phyloP scores from a whole-genome alignment of 2,329 filamentous ascomycete genomes.

The Penicillium digitatum region DNA sequence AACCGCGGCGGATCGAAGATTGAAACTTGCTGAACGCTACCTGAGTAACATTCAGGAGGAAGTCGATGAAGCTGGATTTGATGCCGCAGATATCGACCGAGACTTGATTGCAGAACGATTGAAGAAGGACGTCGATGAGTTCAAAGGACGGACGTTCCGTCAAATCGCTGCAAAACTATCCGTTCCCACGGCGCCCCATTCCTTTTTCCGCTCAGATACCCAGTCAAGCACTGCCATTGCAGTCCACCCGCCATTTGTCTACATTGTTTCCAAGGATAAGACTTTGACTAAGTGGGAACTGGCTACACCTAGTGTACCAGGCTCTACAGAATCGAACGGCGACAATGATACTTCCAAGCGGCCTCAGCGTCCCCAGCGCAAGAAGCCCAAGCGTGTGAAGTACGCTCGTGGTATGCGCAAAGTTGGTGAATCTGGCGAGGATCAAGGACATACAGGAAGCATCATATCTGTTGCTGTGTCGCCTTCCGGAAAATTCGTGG shows the following conservation, averaged over 20 bases:
- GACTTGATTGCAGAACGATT: constrained; percentile 88
- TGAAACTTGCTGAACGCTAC: constrained; percentile 87
- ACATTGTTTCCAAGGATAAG: constrained; percentile 83
- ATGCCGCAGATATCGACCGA: constrained; percentile 87
- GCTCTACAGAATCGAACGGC: constrained; percentile 53
- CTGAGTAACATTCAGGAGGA: constrained; percentile 84
- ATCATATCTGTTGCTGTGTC: constrained; percentile 85
- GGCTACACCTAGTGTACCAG: constrained; percentile 45
- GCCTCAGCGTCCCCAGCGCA: constrained; percentile 46
- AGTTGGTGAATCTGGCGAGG: constrained; percentile 37
- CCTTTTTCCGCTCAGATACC: constrained; percentile 74
- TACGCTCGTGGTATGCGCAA: constrained; percentile 48
- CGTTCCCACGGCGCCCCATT: constrained; percentile 63
- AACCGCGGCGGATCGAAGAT: constrained; percentile 80
- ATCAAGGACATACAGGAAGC: constrained; percentile 70
- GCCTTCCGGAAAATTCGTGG: constrained; percentile 83
- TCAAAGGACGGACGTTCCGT: constrained; percentile 84
- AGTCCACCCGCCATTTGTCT: constrained; percentile 72
- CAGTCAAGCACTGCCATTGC: constrained; percentile 75
- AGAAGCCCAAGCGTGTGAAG: constrained; percentile 46
- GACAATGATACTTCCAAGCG: constrained; percentile 61
- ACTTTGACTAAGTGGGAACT: constrained; percentile 86
- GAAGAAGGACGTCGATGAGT: constrained; percentile 86
- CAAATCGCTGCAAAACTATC: constrained; percentile 70
- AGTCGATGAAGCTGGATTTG: constrained; percentile 79